A percentile compares a stretch with the other conserved stretches of the same genome.
These are phyloP conservation scores for Backusella liffmaniae DNA, from an alignment of 192 early-diverging fungal genomes.

Conservation along the genomic window DNA sequence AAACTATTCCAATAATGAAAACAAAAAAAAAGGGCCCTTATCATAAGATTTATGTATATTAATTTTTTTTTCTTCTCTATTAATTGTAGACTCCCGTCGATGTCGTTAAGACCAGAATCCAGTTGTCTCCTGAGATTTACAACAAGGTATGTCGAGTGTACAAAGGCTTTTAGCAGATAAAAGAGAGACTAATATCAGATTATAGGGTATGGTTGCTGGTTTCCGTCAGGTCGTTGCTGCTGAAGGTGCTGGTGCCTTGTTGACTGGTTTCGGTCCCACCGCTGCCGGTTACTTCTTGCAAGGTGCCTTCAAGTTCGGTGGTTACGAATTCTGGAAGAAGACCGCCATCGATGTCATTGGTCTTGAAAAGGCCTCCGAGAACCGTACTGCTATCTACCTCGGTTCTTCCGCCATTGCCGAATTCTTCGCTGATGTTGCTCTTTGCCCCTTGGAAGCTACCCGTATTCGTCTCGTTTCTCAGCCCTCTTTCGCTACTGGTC, in stretches of 20 bases:
- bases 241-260: conserved; percentile 60
- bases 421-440: conserved; percentile 74
- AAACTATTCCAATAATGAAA: not conserved
- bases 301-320: conserved; percentile 67
- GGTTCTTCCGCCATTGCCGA: conserved; percentile 64
- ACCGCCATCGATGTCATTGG: conserved; percentile 52
- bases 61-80: not conserved
- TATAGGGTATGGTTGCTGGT: conserved; percentile 48
- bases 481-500: conserved; percentile 62
- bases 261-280: conserved; percentile 66
- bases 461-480: conserved; percentile 72
- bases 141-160: conserved; percentile 46
- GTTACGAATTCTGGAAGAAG: conserved; percentile 70
- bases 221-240: conserved; percentile 48
- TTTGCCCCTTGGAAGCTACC: conserved; percentile 75
- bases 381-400: conserved; percentile 67
- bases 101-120: conserved; percentile 78
- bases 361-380: conserved; percentile 51
- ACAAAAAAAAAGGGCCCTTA: not conserved
- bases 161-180: not conserved
- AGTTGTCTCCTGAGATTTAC: conserved; percentile 59
- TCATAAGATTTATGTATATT: not conserved
- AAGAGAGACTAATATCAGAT: not conserved
- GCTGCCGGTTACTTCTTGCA: conserved; percentile 64
- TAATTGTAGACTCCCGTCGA: conserved; percentile 48